These are phyloP conservation scores for Rubia occidens DNA, from an alignment of 305 asterid species.

Conservation along the genomic window DNA sequence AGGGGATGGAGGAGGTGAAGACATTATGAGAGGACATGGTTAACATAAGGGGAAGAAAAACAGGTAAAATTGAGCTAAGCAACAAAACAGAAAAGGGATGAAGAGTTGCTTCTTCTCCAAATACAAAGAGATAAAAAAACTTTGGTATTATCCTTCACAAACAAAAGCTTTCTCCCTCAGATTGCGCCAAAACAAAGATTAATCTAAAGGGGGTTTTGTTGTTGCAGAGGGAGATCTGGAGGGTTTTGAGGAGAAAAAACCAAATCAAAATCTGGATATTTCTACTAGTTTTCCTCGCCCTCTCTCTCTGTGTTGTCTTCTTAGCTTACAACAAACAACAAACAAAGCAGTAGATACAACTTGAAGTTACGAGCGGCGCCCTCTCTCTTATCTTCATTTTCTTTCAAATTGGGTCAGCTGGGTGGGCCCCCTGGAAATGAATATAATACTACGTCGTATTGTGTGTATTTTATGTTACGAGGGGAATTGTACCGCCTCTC, in stretches of 20 bases:
- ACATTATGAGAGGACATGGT: constrained; percentile 64
- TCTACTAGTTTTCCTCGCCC: constrained; percentile 16
- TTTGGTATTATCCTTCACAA: constrained; percentile 40
- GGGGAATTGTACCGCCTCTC: constrained; percentile 8
- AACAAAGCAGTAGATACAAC: constrained; percentile 1
- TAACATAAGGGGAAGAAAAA: constrained; percentile 15
- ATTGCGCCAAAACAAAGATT: constrained; percentile 33
- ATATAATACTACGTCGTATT: background rate
- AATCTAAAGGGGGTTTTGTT: background rate
- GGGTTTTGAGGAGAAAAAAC: constrained; percentile 39
- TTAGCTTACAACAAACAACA: background rate
- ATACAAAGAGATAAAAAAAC: constrained; percentile 43
- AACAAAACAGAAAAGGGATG: background rate
- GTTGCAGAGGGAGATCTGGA: constrained; percentile 19
- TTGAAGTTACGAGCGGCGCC: constrained; percentile 17
- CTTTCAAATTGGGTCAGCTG: constrained; percentile 69
- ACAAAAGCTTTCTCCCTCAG: constrained; percentile 7
- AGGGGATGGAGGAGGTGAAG: constrained; percentile 37
- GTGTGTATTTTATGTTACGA: background rate
- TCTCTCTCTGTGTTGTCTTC: constrained; percentile 13
- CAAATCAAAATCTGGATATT: constrained; percentile 40
- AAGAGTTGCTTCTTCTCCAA: constrained; percentile 25
- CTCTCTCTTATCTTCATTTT: constrained; percentile 11
- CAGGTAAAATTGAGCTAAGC: background rate
- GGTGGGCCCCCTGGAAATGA: background rate